A percentile compares a stretch with the other conserved stretches of the same genome.
phyloP scores from a whole-genome alignment of 805 yeast genomes.

The Osmozyma mogii region DNA sequence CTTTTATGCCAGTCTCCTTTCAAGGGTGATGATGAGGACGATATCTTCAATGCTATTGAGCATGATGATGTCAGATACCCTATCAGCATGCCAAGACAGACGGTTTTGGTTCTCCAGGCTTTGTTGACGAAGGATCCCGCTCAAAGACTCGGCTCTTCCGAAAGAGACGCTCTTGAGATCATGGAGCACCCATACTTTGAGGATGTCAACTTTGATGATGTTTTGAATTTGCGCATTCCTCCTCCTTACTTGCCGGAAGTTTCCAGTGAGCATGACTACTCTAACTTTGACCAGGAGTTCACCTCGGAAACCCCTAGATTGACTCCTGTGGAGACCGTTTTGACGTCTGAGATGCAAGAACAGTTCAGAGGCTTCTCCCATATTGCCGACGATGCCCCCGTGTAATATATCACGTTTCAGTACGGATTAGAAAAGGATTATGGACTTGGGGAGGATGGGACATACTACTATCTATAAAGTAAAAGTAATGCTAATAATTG shows the following conservation, averaged over 20 bases:
- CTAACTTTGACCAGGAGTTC: conserved; percentile 90
- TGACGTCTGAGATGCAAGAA: conserved; percentile 85
- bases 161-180: conserved; percentile 83
- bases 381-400: conserved; percentile 52
- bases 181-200: conserved; percentile 93
- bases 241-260: conserved; percentile 92
- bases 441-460: neutral
- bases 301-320: conserved; percentile 90
- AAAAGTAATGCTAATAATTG: neutral
- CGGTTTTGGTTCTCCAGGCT: conserved; percentile 89
- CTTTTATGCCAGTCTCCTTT: conserved; percentile 93
- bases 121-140: conserved; percentile 83
- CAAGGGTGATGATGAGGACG: conserved; percentile 95
- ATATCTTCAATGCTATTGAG: conserved; percentile 91
- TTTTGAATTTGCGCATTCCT: conserved; percentile 57
- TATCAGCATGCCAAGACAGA: conserved; percentile 93
- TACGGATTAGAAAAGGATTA: neutral
- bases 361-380: conserved; percentile 96
- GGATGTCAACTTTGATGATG: conserved; percentile 85
- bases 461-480: neutral
- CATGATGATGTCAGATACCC: conserved; percentile 97
- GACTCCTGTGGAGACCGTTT: conserved; percentile 86
- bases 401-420: conserved; percentile 9
- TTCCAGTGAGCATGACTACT: conserved; percentile 79
- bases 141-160: conserved; percentile 78